Conservation (phyloP, 108 stramenopile species). For the Schizochytrium sp. region DNA sequence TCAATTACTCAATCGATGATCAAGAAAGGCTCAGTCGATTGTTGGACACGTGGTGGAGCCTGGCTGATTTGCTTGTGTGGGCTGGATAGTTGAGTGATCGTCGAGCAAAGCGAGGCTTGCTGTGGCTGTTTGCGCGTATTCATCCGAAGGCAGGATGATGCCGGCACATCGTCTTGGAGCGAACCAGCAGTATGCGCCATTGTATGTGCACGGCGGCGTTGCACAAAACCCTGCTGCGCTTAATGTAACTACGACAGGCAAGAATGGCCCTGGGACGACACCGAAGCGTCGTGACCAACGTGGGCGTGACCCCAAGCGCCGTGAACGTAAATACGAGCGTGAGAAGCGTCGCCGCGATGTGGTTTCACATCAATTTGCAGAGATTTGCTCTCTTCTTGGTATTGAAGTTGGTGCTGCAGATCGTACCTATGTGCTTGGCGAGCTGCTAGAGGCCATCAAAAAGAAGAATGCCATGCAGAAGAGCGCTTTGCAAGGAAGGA, state of each 20-base stretch:
- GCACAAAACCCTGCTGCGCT: too few relatives aligned
- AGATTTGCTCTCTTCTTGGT: constrained; percentile 15
- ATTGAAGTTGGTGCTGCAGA: constrained; percentile 27
- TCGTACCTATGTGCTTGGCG: constrained; percentile 7
- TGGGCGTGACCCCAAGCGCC: neutral
- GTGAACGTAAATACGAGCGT: constrained; percentile 48
- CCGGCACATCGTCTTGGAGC: too few relatives aligned
- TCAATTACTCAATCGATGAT: neutral
- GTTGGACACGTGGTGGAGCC: neutral
- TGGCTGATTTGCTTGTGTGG: neutral
- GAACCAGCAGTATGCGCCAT: too few relatives aligned
- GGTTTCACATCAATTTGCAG: constrained; percentile 14
- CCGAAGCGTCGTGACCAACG: too few relatives aligned
- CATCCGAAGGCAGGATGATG: too few relatives aligned
- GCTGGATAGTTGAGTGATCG: too few relatives aligned
- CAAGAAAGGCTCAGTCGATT: neutral
- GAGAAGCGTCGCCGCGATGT: constrained; percentile 30
- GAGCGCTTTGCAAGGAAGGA: neutral
- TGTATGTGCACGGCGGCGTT: too few relatives aligned
- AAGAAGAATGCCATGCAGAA: neutral
- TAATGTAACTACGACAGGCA: too few relatives aligned
- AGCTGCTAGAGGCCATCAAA: neutral
- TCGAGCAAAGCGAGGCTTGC: too few relatives aligned
- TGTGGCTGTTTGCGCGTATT: too few relatives aligned
- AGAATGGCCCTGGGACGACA: too few relatives aligned